Percentiles rank a stretch among this genome's conserved stretches.
phyloP scores from a whole-genome alignment of 495 filamentous ascomycete genomes.

The Aspergillus biplanus region DNA sequence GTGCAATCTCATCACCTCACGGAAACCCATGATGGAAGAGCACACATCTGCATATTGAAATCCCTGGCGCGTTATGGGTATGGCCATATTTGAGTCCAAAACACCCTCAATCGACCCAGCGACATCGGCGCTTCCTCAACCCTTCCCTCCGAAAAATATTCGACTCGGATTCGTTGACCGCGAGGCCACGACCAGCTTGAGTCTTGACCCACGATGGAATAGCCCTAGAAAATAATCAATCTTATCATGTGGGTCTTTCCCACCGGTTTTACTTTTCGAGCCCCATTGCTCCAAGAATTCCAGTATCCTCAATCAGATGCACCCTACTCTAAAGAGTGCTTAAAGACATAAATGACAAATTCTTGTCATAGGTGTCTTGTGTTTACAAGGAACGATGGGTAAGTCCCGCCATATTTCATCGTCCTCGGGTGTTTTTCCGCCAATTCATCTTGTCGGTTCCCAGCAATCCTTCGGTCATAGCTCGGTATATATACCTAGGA shows the following conservation, averaged over 20 bases:
- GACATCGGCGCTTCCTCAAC: slow-evolving; percentile 9
- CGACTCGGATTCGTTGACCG: slow-evolving; percentile 10
- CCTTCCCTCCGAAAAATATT: slow-evolving; percentile 9
- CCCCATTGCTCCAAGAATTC: not conserved
- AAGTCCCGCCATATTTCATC: too few species aligned
- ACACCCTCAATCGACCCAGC: not conserved
- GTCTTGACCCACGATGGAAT: slow-evolving; percentile 13
- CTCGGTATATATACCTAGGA: too few species aligned
- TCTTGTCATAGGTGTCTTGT: too few species aligned
- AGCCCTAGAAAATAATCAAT: slow-evolving; percentile 24
- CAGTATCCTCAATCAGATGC: not conserved
- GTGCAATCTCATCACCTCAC: not conserved
- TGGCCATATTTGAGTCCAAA: too few species aligned
- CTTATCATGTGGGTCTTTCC: slow-evolving; percentile 35
- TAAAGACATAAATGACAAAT: too few species aligned
- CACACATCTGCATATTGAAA: not conserved
- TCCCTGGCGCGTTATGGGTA: too few species aligned
- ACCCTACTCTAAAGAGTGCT: too few species aligned
- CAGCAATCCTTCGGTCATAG: too few species aligned
- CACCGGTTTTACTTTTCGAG: not conserved
- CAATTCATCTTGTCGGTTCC: too few species aligned
- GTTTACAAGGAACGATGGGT: too few species aligned
- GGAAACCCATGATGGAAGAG: not conserved
- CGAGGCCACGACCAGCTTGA: too few species aligned
- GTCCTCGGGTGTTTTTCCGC: too few species aligned